A percentile compares a stretch with the other conserved stretches of the same genome.
These are phyloP conservation scores for Mycena pura DNA, from an alignment of 768 basidiomycete genomes.

Conservation along the genomic window DNA sequence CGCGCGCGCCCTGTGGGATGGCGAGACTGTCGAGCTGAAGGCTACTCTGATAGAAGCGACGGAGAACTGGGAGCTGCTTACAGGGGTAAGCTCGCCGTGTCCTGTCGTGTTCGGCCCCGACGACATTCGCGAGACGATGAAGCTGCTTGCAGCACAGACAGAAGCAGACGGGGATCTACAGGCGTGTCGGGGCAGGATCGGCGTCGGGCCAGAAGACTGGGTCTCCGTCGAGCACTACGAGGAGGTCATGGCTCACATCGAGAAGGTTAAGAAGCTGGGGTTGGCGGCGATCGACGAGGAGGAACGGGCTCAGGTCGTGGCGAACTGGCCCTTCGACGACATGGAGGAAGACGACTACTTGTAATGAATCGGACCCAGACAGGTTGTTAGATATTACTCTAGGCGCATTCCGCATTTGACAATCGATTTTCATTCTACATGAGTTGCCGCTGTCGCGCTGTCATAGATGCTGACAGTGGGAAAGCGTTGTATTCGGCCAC, in stretches of 20 bases:
- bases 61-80: slow-evolving; percentile 50
- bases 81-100: slow-evolving; percentile 46
- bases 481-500: too few relatives aligned
- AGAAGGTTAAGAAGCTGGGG: slow-evolving; percentile 42
- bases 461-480: too few relatives aligned
- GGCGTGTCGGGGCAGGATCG: slow-evolving; percentile 33
- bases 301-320: slow-evolving; percentile 45
- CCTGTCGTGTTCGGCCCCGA: slow-evolving; percentile 53
- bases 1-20: slow-evolving; percentile 57
- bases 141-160: slow-evolving; percentile 40
- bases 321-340: slow-evolving; percentile 55
- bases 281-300: slow-evolving; percentile 41
- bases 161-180: slow-evolving; percentile 40
- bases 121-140: slow-evolving; percentile 49
- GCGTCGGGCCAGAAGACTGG: slow-evolving; percentile 50
- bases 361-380: slow-evolving; percentile 36
- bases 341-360: slow-evolving; percentile 57
- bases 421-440: too few relatives aligned
- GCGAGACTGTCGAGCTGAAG: slow-evolving; percentile 56
- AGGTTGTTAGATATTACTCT: too few relatives aligned
- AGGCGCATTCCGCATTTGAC: too few relatives aligned
- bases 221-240: slow-evolving; percentile 50
- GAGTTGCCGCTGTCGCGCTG: too few relatives aligned
- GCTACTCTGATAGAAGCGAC: slow-evolving; percentile 50
- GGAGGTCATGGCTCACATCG: slow-evolving; percentile 39